Conservation (phyloP, 768 basidiomycete species). For the Exsudoporus frostii region DNA sequence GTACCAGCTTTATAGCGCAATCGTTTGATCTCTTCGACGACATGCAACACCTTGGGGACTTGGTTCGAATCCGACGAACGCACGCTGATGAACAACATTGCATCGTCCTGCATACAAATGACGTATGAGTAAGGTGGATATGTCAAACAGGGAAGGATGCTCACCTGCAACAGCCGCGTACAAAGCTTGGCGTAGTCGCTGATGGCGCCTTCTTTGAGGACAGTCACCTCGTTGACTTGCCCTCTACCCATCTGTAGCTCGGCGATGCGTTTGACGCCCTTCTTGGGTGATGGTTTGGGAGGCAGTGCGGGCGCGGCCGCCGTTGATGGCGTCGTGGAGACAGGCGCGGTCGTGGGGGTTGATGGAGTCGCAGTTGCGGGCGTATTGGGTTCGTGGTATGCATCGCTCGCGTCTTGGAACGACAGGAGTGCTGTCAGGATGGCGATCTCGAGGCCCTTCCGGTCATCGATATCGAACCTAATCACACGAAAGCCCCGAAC, state of each 20-base stretch:
- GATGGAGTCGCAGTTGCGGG: slow-evolving; percentile 7
- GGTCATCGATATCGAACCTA: slow-evolving; percentile 82
- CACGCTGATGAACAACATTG: slow-evolving; percentile 76
- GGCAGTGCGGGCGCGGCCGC: slow-evolving; percentile 42
- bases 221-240: slow-evolving; percentile 71
- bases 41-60: slow-evolving; percentile 76
- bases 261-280: slow-evolving; percentile 64
- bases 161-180: slow-evolving; percentile 54
- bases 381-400: slow-evolving; percentile 39
- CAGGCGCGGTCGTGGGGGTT: neutral
- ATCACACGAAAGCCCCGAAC: neutral
- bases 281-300: slow-evolving; percentile 61
- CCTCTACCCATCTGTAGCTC: slow-evolving; percentile 67
- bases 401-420: slow-evolving; percentile 69
- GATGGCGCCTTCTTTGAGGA: slow-evolving; percentile 61
- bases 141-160: slow-evolving; percentile 21
- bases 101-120: slow-evolving; percentile 54
- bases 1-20: slow-evolving; percentile 69
- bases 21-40: slow-evolving; percentile 80
- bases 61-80: slow-evolving; percentile 58
- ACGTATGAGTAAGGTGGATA: neutral
- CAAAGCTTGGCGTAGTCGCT: slow-evolving; percentile 72
- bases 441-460: slow-evolving; percentile 83
- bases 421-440: slow-evolving; percentile 74
- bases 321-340: neutral